These are phyloP conservation scores for Ganoderma leucocontextum DNA, from an alignment of 1,284 basidiomycete genomes.

Conservation along the genomic window DNA sequence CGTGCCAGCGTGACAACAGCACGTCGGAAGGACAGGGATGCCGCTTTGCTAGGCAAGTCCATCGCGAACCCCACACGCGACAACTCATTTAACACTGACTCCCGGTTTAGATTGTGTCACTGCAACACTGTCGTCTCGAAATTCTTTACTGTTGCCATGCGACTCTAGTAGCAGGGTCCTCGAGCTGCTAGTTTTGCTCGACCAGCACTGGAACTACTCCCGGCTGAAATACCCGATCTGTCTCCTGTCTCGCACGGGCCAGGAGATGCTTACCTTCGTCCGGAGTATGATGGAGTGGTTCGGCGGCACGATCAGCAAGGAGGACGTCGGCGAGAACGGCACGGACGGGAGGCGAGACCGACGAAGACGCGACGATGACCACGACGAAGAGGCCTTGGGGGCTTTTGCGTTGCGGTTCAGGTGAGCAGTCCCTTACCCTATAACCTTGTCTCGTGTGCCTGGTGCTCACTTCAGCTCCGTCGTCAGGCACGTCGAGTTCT, in stretches of 20 bases:
- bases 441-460: neutral
- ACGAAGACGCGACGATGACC: slow-evolving; percentile 68
- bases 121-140: slow-evolving; percentile 78
- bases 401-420: slow-evolving; percentile 80
- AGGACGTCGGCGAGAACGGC: slow-evolving; percentile 84
- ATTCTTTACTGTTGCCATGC: slow-evolving; percentile 89
- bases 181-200: slow-evolving; percentile 93
- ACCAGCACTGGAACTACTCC: slow-evolving; percentile 97
- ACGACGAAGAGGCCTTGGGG: slow-evolving; percentile 80
- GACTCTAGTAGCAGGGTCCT: slow-evolving; percentile 94
- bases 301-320: slow-evolving; percentile 91
- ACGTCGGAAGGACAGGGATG: slow-evolving; percentile 91
- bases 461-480: neutral
- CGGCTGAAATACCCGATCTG: slow-evolving; percentile 88
- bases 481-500: slow-evolving; percentile 88
- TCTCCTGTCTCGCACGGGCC: slow-evolving; percentile 88
- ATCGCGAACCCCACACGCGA: neutral
- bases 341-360: slow-evolving; percentile 57
- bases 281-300: slow-evolving; percentile 99
- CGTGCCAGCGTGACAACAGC: slow-evolving; percentile 84
- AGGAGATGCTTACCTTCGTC: slow-evolving; percentile 95
- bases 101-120: slow-evolving; percentile 78
- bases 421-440: slow-evolving; percentile 47
- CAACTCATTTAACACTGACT: slow-evolving; percentile 11
- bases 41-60: slow-evolving; percentile 81